A percentile compares a stretch with the other conserved stretches of the same genome.
phyloP scores from a whole-genome alignment of 2,329 filamentous ascomycete species.

The Metarhizium brunneum region DNA sequence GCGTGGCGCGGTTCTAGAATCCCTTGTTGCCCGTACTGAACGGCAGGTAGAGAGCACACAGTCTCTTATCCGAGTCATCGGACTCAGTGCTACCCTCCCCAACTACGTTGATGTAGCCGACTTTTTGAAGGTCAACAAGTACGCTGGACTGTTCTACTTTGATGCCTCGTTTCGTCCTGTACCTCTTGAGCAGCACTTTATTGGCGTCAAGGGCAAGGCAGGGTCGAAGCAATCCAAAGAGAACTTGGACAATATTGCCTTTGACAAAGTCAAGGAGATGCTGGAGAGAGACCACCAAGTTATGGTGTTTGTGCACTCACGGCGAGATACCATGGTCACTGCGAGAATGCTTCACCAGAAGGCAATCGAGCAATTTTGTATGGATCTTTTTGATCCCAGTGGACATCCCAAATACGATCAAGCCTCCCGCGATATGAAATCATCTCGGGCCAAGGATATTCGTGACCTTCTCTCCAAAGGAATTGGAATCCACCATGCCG shows the following conservation, averaged over 20 bases:
- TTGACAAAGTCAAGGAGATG: conserved; percentile 94
- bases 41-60: conserved; percentile 97
- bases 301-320: conserved; percentile 98
- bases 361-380: conserved; percentile 69
- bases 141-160: conserved; percentile 92
- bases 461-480: conserved; percentile 85
- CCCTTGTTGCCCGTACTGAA: conserved; percentile 87
- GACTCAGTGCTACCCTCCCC: conserved; percentile 87
- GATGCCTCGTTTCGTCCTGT: conserved; percentile 93
- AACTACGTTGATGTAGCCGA: conserved; percentile 97
- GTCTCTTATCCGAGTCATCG: conserved; percentile 90
- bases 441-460: conserved; percentile 76
- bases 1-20: conserved; percentile 90
- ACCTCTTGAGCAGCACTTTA: conserved; percentile 92
- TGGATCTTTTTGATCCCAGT: conserved; percentile 75
- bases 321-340: conserved; percentile 85
- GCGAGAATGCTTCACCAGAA: conserved; percentile 80
- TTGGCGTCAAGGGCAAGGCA: conserved; percentile 88
- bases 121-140: conserved; percentile 90
- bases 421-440: conserved; percentile 76
- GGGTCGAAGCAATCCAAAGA: conserved; percentile 74
- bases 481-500: conserved; percentile 90
- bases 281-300: conserved; percentile 85
- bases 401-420: conserved; percentile 71
- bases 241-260: conserved; percentile 78